phyloP scores from a whole-genome alignment of 1,284 basidiomycete species.

The Leccinum colubrinum region DNA sequence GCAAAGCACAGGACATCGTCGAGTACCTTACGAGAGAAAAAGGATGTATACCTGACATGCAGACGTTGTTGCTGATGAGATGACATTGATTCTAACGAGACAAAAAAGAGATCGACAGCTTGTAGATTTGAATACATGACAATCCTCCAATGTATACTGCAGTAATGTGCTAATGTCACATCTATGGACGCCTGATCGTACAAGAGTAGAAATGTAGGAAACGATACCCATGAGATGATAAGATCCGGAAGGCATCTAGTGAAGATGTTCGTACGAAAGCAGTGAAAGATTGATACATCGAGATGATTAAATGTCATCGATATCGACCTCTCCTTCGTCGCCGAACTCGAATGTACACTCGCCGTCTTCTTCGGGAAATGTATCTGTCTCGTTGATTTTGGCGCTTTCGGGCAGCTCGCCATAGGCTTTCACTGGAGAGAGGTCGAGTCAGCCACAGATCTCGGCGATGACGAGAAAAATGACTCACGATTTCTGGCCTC shows the following conservation, averaged over 20 bases:
- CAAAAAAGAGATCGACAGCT: not conserved
- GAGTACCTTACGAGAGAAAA: slow-evolving; percentile 77
- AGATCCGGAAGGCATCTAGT: not conserved
- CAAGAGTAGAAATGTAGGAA: slow-evolving; percentile 5
- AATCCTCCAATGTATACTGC: slow-evolving; percentile 17
- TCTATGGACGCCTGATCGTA: slow-evolving; percentile 26
- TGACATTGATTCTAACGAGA: slow-evolving; percentile 8
- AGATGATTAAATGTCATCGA: slow-evolving; percentile 66
- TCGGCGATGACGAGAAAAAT: not conserved
- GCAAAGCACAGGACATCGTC: slow-evolving; percentile 64
- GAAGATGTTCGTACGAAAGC: slow-evolving; percentile 12
- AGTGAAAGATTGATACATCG: slow-evolving; percentile 9
- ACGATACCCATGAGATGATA: slow-evolving; percentile 14
- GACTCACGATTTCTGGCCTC: slow-evolving; percentile 78
- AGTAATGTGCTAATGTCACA: slow-evolving; percentile 18
- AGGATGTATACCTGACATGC: slow-evolving; percentile 69
- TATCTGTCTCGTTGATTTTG: slow-evolving; percentile 98
- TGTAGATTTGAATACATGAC: slow-evolving; percentile 5
- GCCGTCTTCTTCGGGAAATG: slow-evolving; percentile 88
- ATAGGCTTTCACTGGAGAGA: slow-evolving; percentile 82
- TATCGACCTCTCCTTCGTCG: slow-evolving; percentile 81
- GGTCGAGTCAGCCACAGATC: slow-evolving; percentile 1
- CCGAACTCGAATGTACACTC: slow-evolving; percentile 89
- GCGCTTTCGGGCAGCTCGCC: slow-evolving; percentile 97
- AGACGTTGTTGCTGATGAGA: slow-evolving; percentile 53